A percentile compares a stretch with the other conserved stretches of the same genome.
Conservation (phyloP, 164 flowering plant species). For the Echeveria elegans region DNA sequence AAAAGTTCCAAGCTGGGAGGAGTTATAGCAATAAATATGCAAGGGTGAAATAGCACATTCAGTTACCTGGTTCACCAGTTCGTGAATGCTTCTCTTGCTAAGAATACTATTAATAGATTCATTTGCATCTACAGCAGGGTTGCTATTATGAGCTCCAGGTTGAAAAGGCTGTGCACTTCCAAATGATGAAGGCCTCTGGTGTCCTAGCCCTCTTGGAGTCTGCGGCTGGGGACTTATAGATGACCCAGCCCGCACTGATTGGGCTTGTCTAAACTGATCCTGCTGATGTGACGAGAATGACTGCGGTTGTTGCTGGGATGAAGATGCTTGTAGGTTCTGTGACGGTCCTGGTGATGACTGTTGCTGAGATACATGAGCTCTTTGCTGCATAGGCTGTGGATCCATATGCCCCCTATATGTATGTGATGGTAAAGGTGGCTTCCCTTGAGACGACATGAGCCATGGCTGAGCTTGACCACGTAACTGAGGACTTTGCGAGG, state of each 20-base stretch:
- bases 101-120: constrained; percentile 54
- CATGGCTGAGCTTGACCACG: constrained; percentile 7
- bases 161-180: constrained; percentile 30
- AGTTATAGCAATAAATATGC: neutral
- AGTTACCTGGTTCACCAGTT: constrained; percentile 66
- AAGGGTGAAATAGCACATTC: neutral
- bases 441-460: neutral
- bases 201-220: constrained; percentile 34
- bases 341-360: constrained; percentile 15
- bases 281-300: constrained; percentile 36
- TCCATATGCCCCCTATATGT: constrained; percentile 2
- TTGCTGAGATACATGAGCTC: constrained; percentile 9
- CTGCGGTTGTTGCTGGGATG: constrained; percentile 38
- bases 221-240: constrained; percentile 41
- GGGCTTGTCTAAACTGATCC: constrained; percentile 46
- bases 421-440: constrained; percentile 4
- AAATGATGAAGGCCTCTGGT: constrained; percentile 40
- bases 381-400: constrained; percentile 5
- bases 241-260: constrained; percentile 35
- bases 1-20: neutral
- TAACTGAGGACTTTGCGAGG: neutral
- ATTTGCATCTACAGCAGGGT: constrained; percentile 28
- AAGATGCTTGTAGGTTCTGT: constrained; percentile 38
- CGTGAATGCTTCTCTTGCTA: constrained; percentile 84
- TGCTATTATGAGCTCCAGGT: constrained; percentile 22